Percentiles rank a stretch among this genome's conserved stretches.
These are phyloP conservation scores for Sugiyamaella qingdaonensis DNA, from an alignment of 805 yeast genomes.

Conservation along the genomic window DNA sequence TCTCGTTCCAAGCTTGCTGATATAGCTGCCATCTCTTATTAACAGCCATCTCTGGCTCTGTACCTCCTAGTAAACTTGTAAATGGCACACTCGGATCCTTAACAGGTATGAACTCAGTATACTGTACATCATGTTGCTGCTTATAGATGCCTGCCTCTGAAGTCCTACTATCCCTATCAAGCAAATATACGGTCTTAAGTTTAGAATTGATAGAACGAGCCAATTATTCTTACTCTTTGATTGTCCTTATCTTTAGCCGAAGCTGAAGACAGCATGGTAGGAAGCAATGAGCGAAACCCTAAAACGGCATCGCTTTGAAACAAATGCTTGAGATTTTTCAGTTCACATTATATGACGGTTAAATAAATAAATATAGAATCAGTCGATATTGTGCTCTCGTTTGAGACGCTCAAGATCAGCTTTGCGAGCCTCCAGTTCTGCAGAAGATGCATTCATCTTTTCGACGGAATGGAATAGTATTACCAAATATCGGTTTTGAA, in stretches of 20 bases:
- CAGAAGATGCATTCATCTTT: conserved; percentile 27
- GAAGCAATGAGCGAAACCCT: too few relatives aligned
- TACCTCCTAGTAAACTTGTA: conserved; percentile 40
- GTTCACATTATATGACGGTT: neutral
- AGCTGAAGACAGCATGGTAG: too few relatives aligned
- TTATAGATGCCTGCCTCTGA: neutral
- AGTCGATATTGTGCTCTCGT: conserved; percentile 22
- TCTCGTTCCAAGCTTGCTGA: conserved; percentile 37
- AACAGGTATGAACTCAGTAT: conserved; percentile 12
- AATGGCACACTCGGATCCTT: conserved; percentile 36
- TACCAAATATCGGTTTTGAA: conserved; percentile 55
- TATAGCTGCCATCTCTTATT: conserved; percentile 41
- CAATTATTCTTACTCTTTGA: conserved; percentile 20
- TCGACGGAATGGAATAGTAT: conserved; percentile 47
- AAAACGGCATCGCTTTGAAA: neutral
- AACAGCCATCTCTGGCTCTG: conserved; percentile 39
- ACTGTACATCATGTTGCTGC: conserved; percentile 3
- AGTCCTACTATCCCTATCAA: conserved; percentile 5
- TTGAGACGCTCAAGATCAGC: conserved; percentile 31
- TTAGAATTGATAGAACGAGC: conserved; percentile 8
- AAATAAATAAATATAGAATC: neutral
- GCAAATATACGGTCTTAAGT: conserved; percentile 20
- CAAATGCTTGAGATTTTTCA: neutral
- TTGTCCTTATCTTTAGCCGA: conserved; percentile 13
- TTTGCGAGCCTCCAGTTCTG: conserved; percentile 29